These are phyloP conservation scores for Schizochytrium sp. DNA, from an alignment of 108 stramenopile genomes.

Conservation along the genomic window DNA sequence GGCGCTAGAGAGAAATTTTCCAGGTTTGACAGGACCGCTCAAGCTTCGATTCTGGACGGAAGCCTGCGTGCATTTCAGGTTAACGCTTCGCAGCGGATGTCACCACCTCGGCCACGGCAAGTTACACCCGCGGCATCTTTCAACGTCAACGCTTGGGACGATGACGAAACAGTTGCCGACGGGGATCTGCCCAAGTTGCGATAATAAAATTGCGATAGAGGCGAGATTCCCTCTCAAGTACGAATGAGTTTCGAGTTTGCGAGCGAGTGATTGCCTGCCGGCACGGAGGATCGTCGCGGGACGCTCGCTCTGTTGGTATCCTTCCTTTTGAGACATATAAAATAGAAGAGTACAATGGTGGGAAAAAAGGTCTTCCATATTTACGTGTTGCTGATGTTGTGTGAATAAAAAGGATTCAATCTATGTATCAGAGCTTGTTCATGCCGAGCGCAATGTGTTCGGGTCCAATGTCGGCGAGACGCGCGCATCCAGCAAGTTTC, in stretches of 20 bases:
- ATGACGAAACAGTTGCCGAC: not conserved
- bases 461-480: not conserved
- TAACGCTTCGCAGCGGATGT: not conserved
- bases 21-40: not conserved
- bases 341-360: no score
- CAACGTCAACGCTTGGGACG: not conserved
- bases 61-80: not conserved
- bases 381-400: not conserved
- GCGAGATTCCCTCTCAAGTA: not conserved
- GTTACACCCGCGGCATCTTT: not conserved
- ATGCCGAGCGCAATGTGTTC: not conserved
- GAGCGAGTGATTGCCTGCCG: no score
- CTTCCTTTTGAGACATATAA: no score
- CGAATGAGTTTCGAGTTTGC: not conserved
- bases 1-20: not conserved
- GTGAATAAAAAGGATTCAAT: not conserved
- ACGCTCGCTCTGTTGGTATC: no score
- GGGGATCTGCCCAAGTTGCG: not conserved
- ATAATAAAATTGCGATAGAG: not conserved
- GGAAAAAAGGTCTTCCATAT: no score
- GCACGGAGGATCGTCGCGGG: no score
- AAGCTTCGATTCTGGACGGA: not conserved
- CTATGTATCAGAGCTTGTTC: not conserved
- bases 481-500: not conserved
- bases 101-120: not conserved